Evolutionary conservation across 768 basidiomycete genomes (phyloP).

Genomic region (Nevesoporus exiguus): DNA sequence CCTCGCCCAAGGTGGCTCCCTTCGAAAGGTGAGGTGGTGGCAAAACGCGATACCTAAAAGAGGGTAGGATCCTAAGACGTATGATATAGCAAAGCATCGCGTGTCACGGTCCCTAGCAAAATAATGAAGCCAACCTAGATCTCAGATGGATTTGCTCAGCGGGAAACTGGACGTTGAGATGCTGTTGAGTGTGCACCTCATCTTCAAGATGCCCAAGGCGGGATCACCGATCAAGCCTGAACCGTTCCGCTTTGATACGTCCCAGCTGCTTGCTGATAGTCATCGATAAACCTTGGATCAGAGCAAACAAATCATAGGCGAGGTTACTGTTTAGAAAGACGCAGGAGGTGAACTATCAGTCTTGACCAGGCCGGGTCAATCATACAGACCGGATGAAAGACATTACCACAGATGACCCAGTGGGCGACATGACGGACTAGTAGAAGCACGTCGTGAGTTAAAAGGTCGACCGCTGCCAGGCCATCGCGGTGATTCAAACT

Average conservation of each 20-base stretch:
- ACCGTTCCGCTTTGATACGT: neutral
- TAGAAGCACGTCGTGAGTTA: neutral
- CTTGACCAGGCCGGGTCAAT: neutral
- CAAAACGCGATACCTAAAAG: neutral
- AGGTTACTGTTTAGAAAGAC: neutral
- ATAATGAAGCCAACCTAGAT: constrained; percentile 13
- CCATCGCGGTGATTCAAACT: constrained; percentile 3
- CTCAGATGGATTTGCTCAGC: constrained; percentile 3
- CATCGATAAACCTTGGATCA: neutral
- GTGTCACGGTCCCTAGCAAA: constrained; percentile 7
- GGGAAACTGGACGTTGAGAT: neutral
- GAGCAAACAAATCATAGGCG: neutral
- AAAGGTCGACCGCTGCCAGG: neutral
- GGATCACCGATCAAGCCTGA: neutral
- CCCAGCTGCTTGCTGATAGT: neutral
- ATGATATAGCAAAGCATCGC: constrained; percentile 10
- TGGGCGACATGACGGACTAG: neutral
- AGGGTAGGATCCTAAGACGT: constrained; percentile 1
- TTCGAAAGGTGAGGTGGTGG: neutral
- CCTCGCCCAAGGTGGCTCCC: neutral
- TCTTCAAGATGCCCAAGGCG: neutral
- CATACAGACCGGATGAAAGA: neutral
- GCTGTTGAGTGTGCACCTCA: neutral
- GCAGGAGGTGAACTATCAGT: neutral
- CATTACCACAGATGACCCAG: neutral